A percentile compares a stretch with the other conserved stretches of the same genome.
Evolutionary conservation across 352 stramenopile species (phyloP).

Genomic region (Peronospora destructor): DNA sequence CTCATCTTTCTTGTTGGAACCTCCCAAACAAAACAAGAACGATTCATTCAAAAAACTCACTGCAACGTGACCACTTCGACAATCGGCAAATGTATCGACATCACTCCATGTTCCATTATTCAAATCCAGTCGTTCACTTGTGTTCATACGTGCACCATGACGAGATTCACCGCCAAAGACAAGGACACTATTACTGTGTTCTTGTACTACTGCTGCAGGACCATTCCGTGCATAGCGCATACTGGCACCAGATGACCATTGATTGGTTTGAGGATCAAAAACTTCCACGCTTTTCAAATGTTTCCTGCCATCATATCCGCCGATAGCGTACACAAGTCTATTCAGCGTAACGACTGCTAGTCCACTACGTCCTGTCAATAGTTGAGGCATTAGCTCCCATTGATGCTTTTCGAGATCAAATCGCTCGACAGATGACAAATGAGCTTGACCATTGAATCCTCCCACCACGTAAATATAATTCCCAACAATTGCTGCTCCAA

Average conservation of each 20-base stretch:
- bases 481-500: conserved; percentile 41
- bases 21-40: conserved; percentile 63
- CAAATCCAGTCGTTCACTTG: conserved; percentile 48
- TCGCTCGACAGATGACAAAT: conserved; percentile 49
- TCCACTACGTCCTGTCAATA: conserved; percentile 50
- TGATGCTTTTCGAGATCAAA: conserved; percentile 37
- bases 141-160: conserved; percentile 58
- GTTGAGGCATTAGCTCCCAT: conserved; percentile 49
- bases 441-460: conserved; percentile 62
- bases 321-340: conserved; percentile 52
- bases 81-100: conserved; percentile 50
- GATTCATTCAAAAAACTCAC: conserved; percentile 53
- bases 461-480: conserved; percentile 58
- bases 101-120: conserved; percentile 39
- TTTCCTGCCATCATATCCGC: conserved; percentile 56
- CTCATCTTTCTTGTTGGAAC: conserved; percentile 76
- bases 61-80: conserved; percentile 55
- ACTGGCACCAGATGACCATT: conserved; percentile 36
- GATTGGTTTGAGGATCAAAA: conserved; percentile 40
- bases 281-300: conserved; percentile 65
- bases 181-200: conserved; percentile 43
- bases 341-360: conserved; percentile 45
- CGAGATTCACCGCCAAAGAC: conserved; percentile 65
- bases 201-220: conserved; percentile 41
- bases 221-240: conserved; percentile 67